Evolutionary conservation across 2,329 filamentous ascomycete genomes (phyloP).

Genomic region (Colletotrichum abscissum): DNA sequence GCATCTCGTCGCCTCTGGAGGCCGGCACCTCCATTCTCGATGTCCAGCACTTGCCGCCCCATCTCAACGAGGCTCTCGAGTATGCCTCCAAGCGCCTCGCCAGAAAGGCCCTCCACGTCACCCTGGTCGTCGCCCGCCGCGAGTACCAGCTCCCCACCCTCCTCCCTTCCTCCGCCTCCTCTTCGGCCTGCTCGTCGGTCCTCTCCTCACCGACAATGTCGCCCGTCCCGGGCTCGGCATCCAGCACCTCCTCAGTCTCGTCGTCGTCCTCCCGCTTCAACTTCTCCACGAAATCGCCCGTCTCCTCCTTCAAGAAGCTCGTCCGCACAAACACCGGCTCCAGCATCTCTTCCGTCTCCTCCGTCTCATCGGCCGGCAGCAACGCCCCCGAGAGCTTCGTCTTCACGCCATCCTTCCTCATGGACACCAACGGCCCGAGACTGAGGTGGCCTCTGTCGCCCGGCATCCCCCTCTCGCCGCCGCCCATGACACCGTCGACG

Average conservation of each 20-base stretch:
- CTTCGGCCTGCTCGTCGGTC: slow-evolving; percentile 41
- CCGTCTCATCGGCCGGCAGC: slow-evolving; percentile 35
- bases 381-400: slow-evolving; percentile 46
- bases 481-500: slow-evolving; percentile 61
- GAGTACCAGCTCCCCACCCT: slow-evolving; percentile 65
- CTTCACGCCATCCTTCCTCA: slow-evolving; percentile 44
- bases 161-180: slow-evolving; percentile 41
- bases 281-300: slow-evolving; percentile 40
- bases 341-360: slow-evolving; percentile 37
- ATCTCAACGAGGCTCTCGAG: slow-evolving; percentile 66
- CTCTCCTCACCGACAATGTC: slow-evolving; percentile 46
- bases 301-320: slow-evolving; percentile 51
- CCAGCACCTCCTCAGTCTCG: slow-evolving; percentile 39
- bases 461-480: slow-evolving; percentile 51
- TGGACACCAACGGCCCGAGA: slow-evolving; percentile 42
- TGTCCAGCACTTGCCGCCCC: slow-evolving; percentile 66
- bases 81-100: slow-evolving; percentile 67
- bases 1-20: slow-evolving; percentile 73
- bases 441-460: slow-evolving; percentile 50
- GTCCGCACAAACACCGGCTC: slow-evolving; percentile 51
- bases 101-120: slow-evolving; percentile 65
- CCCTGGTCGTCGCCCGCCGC: slow-evolving; percentile 66
- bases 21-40: slow-evolving; percentile 70
- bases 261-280: slow-evolving; percentile 42
- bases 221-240: slow-evolving; percentile 36